Evolutionary conservation across 164 flowering plant genomes (phyloP), one percentile per base, ranked within the genome.

Genomic region (Annona squamosa): DNA sequence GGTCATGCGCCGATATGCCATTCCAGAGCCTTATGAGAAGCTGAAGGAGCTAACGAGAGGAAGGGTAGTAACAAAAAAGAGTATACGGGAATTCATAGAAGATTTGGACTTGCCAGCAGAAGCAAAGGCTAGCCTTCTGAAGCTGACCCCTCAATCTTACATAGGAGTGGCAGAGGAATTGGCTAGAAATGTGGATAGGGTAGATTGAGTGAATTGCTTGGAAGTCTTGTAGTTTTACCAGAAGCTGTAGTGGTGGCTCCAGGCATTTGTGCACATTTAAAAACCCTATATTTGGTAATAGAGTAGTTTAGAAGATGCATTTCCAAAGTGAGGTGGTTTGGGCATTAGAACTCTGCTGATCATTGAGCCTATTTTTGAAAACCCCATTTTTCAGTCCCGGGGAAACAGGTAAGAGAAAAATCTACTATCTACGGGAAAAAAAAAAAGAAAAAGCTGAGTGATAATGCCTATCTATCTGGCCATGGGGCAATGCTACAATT

Each of bases 1-100:
- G 99, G 97, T 95, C 69, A 95, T 95, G 99, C 81, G 98, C 78
- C 87, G 98, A 80, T 95, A 91, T 71, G 92, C 86, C 16, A 86
- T 95, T 74, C 97, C 97, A 10, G 97, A 93, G 83, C 97, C 99
- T 3, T 95, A 95, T 66, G 99, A 95, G 86, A 95, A 93, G 83
- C 83, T 95, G 37, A 95, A 95, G 85, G 98, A 87, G 81, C 83
- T 95, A 65, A 95, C 99, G 9, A 84, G 98, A 78, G 99, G 98
- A 73, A 88, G 84, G 82, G 85, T 87, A 46, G 91, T 95, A n/a
- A 89, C 83, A 2, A 77, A 81, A 79, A 94, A 91, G 75, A 90
- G 91, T 66, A 85, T 95, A 70, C 82, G 80, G 75, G 87, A 84
- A 43, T 95, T 95, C 71, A 86, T 91, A 42, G 79, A 83, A 83